phyloP scores from a whole-genome alignment of 225 moss, liverwort and hornwort genomes.

The Rhytidiadelphus loreus region DNA sequence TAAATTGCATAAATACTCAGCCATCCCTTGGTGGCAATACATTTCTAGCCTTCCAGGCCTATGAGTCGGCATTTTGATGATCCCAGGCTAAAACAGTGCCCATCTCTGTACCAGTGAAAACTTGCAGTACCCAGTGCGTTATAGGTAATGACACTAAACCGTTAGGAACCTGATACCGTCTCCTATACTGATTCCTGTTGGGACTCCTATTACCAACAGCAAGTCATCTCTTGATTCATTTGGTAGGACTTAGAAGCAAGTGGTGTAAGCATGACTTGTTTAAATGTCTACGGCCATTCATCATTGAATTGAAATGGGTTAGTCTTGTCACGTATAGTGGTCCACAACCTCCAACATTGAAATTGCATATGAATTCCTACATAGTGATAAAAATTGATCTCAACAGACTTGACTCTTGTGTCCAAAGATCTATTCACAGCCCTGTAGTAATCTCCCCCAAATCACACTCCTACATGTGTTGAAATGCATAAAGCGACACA shows the following conservation, averaged over 20 bases:
- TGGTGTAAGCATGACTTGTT: background rate
- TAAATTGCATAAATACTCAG: background rate
- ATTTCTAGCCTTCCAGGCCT: constrained; percentile 42
- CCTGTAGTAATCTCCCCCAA: background rate
- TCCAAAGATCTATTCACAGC: background rate
- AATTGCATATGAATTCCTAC: background rate
- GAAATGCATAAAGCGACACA: background rate
- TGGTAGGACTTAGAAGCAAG: background rate
- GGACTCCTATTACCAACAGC: background rate
- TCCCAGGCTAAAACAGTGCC: constrained; percentile 70
- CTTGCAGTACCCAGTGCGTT: constrained; percentile 14
- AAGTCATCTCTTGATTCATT: background rate
- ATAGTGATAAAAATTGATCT: background rate
- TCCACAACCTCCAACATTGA: background rate
- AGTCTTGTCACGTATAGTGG: background rate
- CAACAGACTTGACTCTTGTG: background rate
- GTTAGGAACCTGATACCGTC: background rate
- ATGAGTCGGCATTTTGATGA: constrained; percentile 64
- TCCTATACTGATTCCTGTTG: background rate
- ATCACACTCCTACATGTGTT: background rate
- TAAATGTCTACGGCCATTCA: background rate
- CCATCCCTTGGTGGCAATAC: constrained; percentile 41
- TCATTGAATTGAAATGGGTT: background rate
- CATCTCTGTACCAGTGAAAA: constrained; percentile 68
- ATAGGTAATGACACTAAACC: background rate